These are phyloP conservation scores for Priceomyces castillae DNA, from an alignment of 805 yeast species.

Conservation along the genomic window DNA sequence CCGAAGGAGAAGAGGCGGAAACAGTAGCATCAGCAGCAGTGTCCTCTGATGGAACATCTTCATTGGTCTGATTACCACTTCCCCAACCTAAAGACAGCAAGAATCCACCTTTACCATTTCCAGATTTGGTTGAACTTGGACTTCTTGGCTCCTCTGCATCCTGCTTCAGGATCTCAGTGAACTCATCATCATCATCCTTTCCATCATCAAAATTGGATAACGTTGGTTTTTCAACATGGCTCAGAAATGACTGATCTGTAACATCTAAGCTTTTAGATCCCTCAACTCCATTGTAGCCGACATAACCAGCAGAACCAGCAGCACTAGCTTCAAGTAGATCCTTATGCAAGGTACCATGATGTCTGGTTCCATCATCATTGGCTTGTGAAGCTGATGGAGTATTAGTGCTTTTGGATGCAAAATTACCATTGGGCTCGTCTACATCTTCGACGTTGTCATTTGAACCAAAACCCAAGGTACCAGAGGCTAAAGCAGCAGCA, in stretches of 20 bases:
- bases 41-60: neutral
- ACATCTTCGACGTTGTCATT: slow-evolving; percentile 1
- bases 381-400: neutral
- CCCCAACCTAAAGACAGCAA: slow-evolving; percentile 3
- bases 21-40: neutral
- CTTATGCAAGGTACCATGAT: slow-evolving; percentile 13
- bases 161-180: slow-evolving; percentile 1
- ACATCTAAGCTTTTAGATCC: neutral
- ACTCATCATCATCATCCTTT: neutral
- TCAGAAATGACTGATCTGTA: too few species aligned
- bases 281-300: slow-evolving; percentile 8
- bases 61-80: neutral
- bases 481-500: neutral
- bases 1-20: neutral
- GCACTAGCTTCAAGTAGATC: slow-evolving; percentile 20
- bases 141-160: neutral
- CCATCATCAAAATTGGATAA: neutral
- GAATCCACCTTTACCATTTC: neutral
- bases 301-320: slow-evolving; percentile 20
- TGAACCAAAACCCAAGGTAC: neutral
- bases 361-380: slow-evolving; percentile 5
- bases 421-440: neutral
- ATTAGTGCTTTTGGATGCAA: neutral
- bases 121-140: neutral
- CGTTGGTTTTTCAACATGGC: slow-evolving; percentile 1